phyloP scores from a whole-genome alignment of 2,329 filamentous ascomycete genomes.

The Fusarium nurragi region DNA sequence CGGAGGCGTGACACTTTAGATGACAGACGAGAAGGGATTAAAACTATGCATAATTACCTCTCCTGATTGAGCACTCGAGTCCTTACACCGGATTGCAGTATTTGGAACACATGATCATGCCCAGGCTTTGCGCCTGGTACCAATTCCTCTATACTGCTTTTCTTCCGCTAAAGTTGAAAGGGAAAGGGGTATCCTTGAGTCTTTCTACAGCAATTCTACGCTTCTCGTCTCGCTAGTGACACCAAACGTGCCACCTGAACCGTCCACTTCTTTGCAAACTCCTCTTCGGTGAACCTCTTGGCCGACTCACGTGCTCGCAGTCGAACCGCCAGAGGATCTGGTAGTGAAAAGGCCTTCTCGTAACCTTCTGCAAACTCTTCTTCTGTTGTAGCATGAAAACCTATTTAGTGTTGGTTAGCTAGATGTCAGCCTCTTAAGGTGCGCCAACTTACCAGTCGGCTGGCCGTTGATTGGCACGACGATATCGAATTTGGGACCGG shows the following conservation, averaged over 20 bases:
- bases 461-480: slow-evolving; percentile 82
- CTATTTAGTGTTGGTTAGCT: slow-evolving; percentile 51
- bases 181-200: slow-evolving; percentile 52
- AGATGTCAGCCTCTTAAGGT: background rate
- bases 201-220: slow-evolving; percentile 41
- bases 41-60: background rate
- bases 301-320: slow-evolving; percentile 80
- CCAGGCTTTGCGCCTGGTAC: slow-evolving; percentile 4
- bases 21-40: background rate
- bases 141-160: slow-evolving; percentile 29
- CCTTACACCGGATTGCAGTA: background rate
- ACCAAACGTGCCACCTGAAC: slow-evolving; percentile 78
- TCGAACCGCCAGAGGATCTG: slow-evolving; percentile 79
- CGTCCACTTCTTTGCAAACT: slow-evolving; percentile 84
- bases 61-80: background rate
- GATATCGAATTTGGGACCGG: slow-evolving; percentile 93
- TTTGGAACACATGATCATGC: background rate
- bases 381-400: slow-evolving; percentile 84
- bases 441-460: slow-evolving; percentile 70
- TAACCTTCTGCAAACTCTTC: slow-evolving; percentile 85
- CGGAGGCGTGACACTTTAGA: slow-evolving; percentile 65
- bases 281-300: slow-evolving; percentile 85
- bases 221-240: slow-evolving; percentile 47
- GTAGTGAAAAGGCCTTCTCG: slow-evolving; percentile 76
- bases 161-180: slow-evolving; percentile 16